Conservation (phyloP, 2,329 filamentous ascomycete species). For the Trichoderma atroviride region DNA sequence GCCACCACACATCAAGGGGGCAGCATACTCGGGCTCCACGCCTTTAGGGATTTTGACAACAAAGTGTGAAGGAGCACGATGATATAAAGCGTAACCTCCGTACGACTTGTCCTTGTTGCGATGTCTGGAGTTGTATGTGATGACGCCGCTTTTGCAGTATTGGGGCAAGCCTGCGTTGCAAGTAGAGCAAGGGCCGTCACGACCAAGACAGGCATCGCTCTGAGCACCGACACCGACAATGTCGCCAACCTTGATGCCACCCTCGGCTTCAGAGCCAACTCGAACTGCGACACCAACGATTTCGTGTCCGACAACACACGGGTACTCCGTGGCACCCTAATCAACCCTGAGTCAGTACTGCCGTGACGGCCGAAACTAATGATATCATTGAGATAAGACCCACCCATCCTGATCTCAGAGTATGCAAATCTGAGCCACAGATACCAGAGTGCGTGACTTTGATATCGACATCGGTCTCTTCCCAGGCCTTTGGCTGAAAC, state of each 20-base stretch:
- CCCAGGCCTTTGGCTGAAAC: constrained; percentile 66
- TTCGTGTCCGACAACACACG: constrained; percentile 65
- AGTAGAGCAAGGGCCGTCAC: constrained; percentile 44
- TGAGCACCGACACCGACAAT: constrained; percentile 67
- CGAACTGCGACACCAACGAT: constrained; percentile 63
- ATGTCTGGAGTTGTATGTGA: constrained; percentile 54
- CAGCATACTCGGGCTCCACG: constrained; percentile 45
- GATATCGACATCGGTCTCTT: constrained; percentile 68
- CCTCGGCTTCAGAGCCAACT: constrained; percentile 51
- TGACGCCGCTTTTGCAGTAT: constrained; percentile 48
- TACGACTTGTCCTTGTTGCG: constrained; percentile 40
- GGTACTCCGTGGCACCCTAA: constrained; percentile 36
- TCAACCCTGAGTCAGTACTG: constrained; percentile 8
- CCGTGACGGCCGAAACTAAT: not conserved
- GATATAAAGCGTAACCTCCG: constrained; percentile 52
- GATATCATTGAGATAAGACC: constrained; percentile 21
- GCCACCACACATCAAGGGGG: constrained; percentile 72
- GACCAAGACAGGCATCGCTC: constrained; percentile 54
- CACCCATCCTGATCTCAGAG: constrained; percentile 57
- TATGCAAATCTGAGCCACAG: constrained; percentile 65
- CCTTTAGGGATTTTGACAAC: constrained; percentile 51
- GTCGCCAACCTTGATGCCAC: constrained; percentile 60
- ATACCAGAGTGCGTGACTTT: constrained; percentile 67
- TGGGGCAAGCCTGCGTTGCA: constrained; percentile 47
- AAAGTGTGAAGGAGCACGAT: constrained; percentile 49